Evolutionary conservation across 352 stramenopile species (phyloP).

Genomic region (Pythium pectinolyticum): DNA sequence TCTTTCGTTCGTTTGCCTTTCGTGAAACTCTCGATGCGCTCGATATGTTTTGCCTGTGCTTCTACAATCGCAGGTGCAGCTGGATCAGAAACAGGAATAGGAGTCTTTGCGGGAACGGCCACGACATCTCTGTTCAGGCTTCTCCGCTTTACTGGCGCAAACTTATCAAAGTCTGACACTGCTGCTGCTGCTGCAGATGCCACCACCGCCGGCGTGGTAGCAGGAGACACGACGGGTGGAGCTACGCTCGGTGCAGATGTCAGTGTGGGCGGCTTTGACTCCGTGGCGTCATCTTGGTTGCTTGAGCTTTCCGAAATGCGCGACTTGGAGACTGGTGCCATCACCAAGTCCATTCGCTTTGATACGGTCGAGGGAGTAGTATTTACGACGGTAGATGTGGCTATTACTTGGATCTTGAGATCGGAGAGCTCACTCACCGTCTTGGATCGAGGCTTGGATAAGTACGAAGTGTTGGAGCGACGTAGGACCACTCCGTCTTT

Average conservation of each 20-base stretch:
- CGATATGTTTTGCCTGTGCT: background rate
- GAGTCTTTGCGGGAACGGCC: background rate
- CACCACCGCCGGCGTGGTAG: too few species aligned
- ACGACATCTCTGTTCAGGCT: conserved; percentile 15
- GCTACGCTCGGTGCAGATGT: background rate
- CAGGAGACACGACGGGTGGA: background rate
- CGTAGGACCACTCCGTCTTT: conserved; percentile 46
- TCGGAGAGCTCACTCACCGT: background rate
- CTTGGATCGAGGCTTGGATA: background rate
- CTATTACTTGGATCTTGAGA: background rate
- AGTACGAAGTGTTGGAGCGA: conserved; percentile 21
- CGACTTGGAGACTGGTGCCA: background rate
- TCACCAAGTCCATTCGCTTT: background rate
- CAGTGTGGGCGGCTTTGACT: background rate
- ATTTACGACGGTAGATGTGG: background rate
- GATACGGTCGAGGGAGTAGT: background rate
- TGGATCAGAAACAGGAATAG: too few species aligned
- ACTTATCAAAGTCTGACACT: conserved; percentile 10
- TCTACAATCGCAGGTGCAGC: background rate
- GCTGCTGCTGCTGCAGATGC: background rate
- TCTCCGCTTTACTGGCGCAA: conserved; percentile 27
- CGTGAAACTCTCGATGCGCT: conserved; percentile 10
- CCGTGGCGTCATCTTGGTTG: background rate
- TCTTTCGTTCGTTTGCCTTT: background rate
- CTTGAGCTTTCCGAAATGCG: background rate